Evolutionary conservation across 257 asterid genomes (phyloP).

Genomic region (Ilex asprella): DNA sequence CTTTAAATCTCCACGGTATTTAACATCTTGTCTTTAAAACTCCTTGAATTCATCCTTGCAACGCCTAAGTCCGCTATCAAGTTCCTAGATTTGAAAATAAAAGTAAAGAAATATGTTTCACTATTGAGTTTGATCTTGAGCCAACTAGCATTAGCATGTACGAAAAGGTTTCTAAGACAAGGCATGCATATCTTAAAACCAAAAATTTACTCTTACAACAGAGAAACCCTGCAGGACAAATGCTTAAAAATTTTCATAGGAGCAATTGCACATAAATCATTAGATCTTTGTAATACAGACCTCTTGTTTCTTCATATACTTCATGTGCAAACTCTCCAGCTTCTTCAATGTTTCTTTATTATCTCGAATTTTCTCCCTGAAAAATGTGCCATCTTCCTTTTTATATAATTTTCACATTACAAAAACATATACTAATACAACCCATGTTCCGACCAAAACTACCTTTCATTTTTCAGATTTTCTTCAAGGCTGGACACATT

Average conservation of each 20-base stretch:
- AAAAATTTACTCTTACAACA: too few relatives aligned
- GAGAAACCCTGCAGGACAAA: too few relatives aligned
- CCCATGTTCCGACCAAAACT: constrained; percentile 10
- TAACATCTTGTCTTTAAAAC: constrained; percentile 88
- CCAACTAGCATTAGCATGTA: too few relatives aligned
- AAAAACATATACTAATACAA: background rate
- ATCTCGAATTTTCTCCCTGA: constrained; percentile 79
- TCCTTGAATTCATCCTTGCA: constrained; percentile 86
- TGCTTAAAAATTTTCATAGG: too few relatives aligned
- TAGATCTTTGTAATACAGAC: constrained; percentile 27
- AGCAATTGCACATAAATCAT: background rate
- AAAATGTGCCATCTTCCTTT: constrained; percentile 10
- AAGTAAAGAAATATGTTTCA: background rate
- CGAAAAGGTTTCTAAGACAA: too few relatives aligned
- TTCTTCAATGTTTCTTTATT: constrained; percentile 56
- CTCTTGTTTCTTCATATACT: constrained; percentile 76
- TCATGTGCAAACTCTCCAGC: constrained; percentile 65
- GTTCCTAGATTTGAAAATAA: constrained; percentile 45
- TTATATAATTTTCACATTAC: background rate
- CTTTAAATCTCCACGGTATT: constrained; percentile 72
- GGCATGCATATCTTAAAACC: too few relatives aligned
- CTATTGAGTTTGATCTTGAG: too few relatives aligned
- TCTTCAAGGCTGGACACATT: constrained; percentile 58
- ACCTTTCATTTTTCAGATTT: constrained; percentile 72
- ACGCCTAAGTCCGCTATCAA: constrained; percentile 48